phyloP scores from a whole-genome alignment of 2,329 filamentous ascomycete species.

The Pseudocercospora musae region DNA sequence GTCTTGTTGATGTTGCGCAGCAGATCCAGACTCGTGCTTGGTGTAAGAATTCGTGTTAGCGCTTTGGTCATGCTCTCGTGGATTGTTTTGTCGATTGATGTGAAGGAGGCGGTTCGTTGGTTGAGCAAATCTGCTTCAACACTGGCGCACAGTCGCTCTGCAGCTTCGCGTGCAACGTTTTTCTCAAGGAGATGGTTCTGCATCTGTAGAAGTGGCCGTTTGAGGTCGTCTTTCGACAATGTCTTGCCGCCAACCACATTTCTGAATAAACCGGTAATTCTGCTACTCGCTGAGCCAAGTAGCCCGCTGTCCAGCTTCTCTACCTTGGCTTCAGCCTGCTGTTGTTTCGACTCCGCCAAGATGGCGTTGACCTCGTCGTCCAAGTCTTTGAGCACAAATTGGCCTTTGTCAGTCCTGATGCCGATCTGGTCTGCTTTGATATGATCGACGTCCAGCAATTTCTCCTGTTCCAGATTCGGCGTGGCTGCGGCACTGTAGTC shows the following conservation, averaged over 20 bases:
- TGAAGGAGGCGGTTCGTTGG: conserved; percentile 87
- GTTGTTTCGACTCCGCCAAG: conserved; percentile 71
- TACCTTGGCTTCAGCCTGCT: conserved; percentile 46
- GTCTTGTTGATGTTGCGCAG: conserved; percentile 85
- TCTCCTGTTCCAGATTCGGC: conserved; percentile 51
- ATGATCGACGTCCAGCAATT: conserved; percentile 59
- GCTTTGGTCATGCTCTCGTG: conserved; percentile 87
- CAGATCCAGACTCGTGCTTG: conserved; percentile 89
- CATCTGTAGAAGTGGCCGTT: conserved; percentile 92
- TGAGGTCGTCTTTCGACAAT: conserved; percentile 81
- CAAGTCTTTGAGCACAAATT: conserved; percentile 90
- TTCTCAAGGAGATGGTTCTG: conserved; percentile 91
- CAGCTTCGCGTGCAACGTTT: conserved; percentile 93
- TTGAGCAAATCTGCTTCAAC: conserved; percentile 88
- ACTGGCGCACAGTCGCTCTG: conserved; percentile 82
- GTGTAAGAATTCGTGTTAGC: conserved; percentile 90
- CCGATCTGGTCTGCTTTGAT: conserved; percentile 82
- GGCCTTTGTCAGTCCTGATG: conserved; percentile 76
- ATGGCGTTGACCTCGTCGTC: conserved; percentile 93
- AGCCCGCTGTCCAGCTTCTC: conserved; percentile 67
- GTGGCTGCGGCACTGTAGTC: conserved; percentile 77
- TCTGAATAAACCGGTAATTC: conserved; percentile 83
- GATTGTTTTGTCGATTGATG: conserved; percentile 72
- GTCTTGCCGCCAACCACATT: conserved; percentile 95
- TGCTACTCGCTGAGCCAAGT: conserved; percentile 74